Percentiles rank a stretch among this genome's conserved stretches.
Evolutionary conservation across 2,329 filamentous ascomycete genomes (phyloP).

Genomic region (Monilinia polystroma): DNA sequence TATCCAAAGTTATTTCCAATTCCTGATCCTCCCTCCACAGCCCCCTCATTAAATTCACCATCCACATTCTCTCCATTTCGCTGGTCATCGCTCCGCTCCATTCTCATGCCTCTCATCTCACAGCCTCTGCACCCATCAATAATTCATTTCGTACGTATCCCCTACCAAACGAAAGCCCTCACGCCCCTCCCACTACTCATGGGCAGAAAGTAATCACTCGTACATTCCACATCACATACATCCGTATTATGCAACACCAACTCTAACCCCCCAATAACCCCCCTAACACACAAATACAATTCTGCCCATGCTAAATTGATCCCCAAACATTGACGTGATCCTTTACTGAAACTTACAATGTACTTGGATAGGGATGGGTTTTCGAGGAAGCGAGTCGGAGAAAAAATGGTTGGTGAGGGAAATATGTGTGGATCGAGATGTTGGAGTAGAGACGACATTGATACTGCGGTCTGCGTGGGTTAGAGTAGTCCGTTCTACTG

Average conservation of each 20-base stretch:
- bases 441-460: conserved; percentile 43
- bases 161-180: background rate
- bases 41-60: background rate
- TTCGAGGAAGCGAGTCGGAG: conserved; percentile 46
- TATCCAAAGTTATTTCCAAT: too few relatives aligned
- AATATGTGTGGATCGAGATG: conserved; percentile 45
- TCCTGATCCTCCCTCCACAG: too few relatives aligned
- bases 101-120: too few relatives aligned
- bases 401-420: conserved; percentile 43
- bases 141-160: background rate
- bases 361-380: conserved; percentile 30
- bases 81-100: background rate
- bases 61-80: background rate
- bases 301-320: conserved; percentile 28
- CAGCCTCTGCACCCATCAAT: too few relatives aligned
- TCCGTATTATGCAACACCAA: conserved; percentile 36
- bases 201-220: background rate
- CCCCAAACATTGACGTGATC: conserved; percentile 46
- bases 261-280: conserved; percentile 19
- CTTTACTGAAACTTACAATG: conserved; percentile 46
- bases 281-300: conserved; percentile 19
- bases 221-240: conserved; percentile 27
- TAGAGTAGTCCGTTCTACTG: background rate
- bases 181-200: conserved; percentile 2
- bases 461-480: conserved; percentile 41